Percentiles rank a stretch among this genome's conserved stretches.
Conservation (phyloP, 1,284 basidiomycete species). For the Boletus mariae region DNA sequence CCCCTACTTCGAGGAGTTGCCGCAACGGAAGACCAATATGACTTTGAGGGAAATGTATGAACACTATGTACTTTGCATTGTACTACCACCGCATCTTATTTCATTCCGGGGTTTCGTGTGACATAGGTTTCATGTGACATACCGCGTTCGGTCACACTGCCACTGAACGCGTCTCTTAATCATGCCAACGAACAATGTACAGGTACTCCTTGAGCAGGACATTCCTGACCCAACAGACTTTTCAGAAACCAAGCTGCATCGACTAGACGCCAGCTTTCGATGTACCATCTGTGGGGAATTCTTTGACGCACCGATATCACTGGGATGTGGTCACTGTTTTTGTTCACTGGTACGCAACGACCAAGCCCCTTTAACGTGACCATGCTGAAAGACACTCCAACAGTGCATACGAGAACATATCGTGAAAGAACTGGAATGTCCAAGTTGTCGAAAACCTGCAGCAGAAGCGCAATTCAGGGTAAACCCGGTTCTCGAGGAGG, state of each 20-base stretch:
- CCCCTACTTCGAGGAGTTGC: constrained; percentile 63
- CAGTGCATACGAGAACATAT: constrained; percentile 67
- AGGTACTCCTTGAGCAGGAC: constrained; percentile 32
- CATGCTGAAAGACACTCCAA: constrained; percentile 3
- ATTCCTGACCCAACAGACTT: constrained; percentile 71
- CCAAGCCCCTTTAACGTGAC: not conserved
- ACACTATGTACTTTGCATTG: constrained; percentile 20
- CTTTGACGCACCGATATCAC: constrained; percentile 64
- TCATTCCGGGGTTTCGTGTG: not conserved
- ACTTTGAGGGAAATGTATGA: constrained; percentile 48
- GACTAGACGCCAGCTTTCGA: constrained; percentile 59
- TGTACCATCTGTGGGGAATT: constrained; percentile 72
- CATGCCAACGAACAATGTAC: constrained; percentile 31
- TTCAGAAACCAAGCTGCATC: constrained; percentile 51
- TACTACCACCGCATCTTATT: constrained; percentile 22
- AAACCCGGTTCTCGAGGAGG: constrained; percentile 58
- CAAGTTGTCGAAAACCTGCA: constrained; percentile 54
- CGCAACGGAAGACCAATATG: constrained; percentile 43
- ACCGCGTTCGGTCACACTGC: constrained; percentile 30
- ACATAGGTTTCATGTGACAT: constrained; percentile 12
- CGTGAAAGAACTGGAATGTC: constrained; percentile 57
- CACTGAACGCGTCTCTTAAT: constrained; percentile 16
- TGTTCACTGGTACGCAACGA: constrained; percentile 60
- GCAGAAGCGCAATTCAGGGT: constrained; percentile 57
- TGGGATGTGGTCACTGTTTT: constrained; percentile 72